Conservation (phyloP, 768 basidiomycete species). For the Podaxis rugospora region DNA sequence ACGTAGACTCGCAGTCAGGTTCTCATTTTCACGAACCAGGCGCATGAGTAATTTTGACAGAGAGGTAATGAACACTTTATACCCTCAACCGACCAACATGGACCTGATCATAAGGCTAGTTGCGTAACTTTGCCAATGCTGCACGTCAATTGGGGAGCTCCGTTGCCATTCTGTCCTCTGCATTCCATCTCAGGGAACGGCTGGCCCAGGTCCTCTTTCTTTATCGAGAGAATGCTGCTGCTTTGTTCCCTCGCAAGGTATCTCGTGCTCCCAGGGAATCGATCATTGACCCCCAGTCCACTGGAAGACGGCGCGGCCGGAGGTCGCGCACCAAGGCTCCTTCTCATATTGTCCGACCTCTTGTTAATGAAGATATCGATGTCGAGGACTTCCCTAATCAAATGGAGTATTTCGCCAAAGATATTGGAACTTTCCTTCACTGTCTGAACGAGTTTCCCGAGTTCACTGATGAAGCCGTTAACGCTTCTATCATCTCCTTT, state of each 20-base stretch:
- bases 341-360: conserved; percentile 49
- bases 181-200: conserved; percentile 66
- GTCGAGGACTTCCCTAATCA: conserved; percentile 65
- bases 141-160: conserved; percentile 74
- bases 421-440: conserved; percentile 62
- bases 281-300: conserved; percentile 19
- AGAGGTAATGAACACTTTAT: conserved; percentile 37
- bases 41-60: conserved; percentile 60
- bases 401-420: conserved; percentile 56
- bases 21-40: conserved; percentile 27
- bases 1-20: background rate
- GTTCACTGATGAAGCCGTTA: conserved; percentile 68
- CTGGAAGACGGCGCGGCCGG: conserved; percentile 28
- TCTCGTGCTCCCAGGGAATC: conserved; percentile 35
- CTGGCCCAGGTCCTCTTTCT: conserved; percentile 65
- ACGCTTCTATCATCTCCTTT: conserved; percentile 61
- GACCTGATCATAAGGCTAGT: conserved; percentile 28
- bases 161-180: conserved; percentile 71
- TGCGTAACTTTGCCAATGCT: conserved; percentile 74
- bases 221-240: conserved; percentile 72
- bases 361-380: conserved; percentile 53
- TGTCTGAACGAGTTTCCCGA: conserved; percentile 79
- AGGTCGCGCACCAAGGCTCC: conserved; percentile 33
- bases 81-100: conserved; percentile 2
- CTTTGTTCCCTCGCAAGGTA: conserved; percentile 70